Evolutionary conservation across 2,329 filamentous ascomycete genomes (phyloP).

Genomic region (Claviceps maximensis): DNA sequence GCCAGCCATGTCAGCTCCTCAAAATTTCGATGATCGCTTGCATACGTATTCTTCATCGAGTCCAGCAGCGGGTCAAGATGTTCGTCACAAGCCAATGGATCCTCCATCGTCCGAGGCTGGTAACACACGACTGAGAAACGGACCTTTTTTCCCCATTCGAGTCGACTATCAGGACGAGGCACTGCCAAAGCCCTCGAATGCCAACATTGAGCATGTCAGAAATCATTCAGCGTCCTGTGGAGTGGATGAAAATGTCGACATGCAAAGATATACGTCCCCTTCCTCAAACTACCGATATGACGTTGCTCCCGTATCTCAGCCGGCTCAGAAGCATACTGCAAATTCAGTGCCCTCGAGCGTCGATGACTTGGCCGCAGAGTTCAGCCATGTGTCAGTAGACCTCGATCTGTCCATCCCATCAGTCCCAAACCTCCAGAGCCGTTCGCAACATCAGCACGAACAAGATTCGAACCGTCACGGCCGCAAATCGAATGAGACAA

Average conservation of each 20-base stretch:
- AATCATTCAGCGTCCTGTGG: conserved; percentile 14
- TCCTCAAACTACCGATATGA: conserved; percentile 1
- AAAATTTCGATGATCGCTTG: conserved; percentile 11
- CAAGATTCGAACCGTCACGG: conserved; percentile 30
- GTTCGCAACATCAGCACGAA: conserved; percentile 20
- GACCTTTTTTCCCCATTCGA: conserved; percentile 42
- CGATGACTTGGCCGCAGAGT: conserved; percentile 7
- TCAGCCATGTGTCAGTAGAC: conserved; percentile 8
- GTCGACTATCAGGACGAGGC: conserved; percentile 40
- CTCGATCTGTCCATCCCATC: conserved; percentile 12
- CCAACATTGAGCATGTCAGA: conserved; percentile 32
- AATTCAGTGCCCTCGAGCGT: not conserved
- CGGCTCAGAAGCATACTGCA: conserved; percentile 1
- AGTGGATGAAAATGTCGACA: conserved; percentile 5
- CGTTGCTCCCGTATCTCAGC: not conserved
- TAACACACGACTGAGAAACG: conserved; percentile 32
- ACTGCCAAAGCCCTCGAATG: conserved; percentile 39
- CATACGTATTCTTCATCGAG: conserved; percentile 2
- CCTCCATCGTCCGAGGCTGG: conserved; percentile 13
- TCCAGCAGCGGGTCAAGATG: conserved; percentile 12
- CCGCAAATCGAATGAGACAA: conserved; percentile 38
- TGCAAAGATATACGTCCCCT: not conserved
- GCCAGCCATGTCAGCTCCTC: conserved; percentile 17
- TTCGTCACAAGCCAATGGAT: conserved; percentile 24
- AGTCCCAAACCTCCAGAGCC: conserved; percentile 19